Evolutionary conservation across 208 protist species (phyloP).

Genomic region (Leishmania major): DNA sequence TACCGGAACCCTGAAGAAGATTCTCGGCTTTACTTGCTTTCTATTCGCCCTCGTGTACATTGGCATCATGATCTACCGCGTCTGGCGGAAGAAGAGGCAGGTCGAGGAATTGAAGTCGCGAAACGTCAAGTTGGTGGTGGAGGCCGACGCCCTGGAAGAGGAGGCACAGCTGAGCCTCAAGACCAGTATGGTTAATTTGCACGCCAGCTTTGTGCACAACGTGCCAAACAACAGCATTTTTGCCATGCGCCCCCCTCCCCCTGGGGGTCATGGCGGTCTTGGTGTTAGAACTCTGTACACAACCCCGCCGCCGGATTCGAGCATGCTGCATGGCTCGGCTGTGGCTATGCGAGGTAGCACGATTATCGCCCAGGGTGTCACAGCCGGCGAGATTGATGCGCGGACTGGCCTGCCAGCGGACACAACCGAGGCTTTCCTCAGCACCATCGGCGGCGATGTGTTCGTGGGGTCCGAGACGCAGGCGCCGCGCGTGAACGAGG

Average conservation of each 20-base stretch:
- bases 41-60: constrained; percentile 47
- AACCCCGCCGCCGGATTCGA: neutral
- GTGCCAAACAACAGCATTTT: constrained; percentile 46
- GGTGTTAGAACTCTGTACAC: neutral
- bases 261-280: neutral
- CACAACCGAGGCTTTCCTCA: constrained; percentile 51
- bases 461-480: constrained; percentile 45
- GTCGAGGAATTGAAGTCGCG: constrained; percentile 37
- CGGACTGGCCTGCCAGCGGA: constrained; percentile 39
- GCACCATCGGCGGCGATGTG: constrained; percentile 42
- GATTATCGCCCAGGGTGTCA: constrained; percentile 17
- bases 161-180: constrained; percentile 44
- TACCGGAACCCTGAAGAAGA: constrained; percentile 28
- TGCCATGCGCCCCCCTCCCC: constrained; percentile 11
- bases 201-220: constrained; percentile 45
- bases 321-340: neutral
- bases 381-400: constrained; percentile 18
- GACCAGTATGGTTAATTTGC: constrained; percentile 42
- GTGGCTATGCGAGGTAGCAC: constrained; percentile 15
- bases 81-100: constrained; percentile 37
- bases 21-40: constrained; percentile 52
- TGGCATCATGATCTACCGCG: constrained; percentile 40
- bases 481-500: constrained; percentile 43
- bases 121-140: constrained; percentile 40
- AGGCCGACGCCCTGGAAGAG: constrained; percentile 46